Evolutionary conservation across 2,329 filamentous ascomycete genomes (phyloP).

Genomic region (Bisporella sp.): DNA sequence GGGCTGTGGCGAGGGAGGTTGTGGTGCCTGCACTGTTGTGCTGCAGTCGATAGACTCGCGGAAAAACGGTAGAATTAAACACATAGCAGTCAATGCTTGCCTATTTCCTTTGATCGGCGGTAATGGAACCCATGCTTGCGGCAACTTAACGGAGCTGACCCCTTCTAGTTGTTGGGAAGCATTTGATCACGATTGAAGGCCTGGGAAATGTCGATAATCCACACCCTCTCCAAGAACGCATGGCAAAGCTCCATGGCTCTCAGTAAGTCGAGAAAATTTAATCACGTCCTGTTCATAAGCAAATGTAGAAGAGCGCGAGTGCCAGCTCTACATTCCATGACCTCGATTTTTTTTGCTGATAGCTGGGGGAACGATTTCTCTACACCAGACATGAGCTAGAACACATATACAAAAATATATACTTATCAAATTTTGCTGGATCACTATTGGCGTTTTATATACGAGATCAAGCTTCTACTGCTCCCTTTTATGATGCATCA

Average conservation of each 20-base stretch:
- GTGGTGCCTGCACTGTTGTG: slow-evolving; percentile 94
- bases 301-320: slow-evolving; percentile 8
- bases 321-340: slow-evolving; percentile 70
- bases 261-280: slow-evolving; percentile 48
- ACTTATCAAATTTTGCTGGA: too few species aligned
- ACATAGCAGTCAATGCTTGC: slow-evolving; percentile 92
- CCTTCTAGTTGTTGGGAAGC: slow-evolving; percentile 87
- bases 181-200: slow-evolving; percentile 93
- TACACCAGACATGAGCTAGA: too few species aligned
- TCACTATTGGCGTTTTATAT: too few species aligned
- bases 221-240: slow-evolving; percentile 82
- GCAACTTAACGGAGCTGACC: slow-evolving; percentile 54
- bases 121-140: not conserved
- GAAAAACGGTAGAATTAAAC: slow-evolving; percentile 65
- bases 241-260: slow-evolving; percentile 84
- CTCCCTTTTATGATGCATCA: too few species aligned
- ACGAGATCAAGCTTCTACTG: too few species aligned
- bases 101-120: slow-evolving; percentile 36
- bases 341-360: slow-evolving; percentile 85
- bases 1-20: slow-evolving; percentile 91
- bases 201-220: slow-evolving; percentile 80
- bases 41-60: slow-evolving; percentile 71
- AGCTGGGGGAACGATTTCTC: slow-evolving; percentile 49
- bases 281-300: not conserved
- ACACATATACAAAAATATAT: too few species aligned